Base-by-base conservation (phyloP, 1,284 basidiomycete species). In the Gomphus sp. region DNA sequence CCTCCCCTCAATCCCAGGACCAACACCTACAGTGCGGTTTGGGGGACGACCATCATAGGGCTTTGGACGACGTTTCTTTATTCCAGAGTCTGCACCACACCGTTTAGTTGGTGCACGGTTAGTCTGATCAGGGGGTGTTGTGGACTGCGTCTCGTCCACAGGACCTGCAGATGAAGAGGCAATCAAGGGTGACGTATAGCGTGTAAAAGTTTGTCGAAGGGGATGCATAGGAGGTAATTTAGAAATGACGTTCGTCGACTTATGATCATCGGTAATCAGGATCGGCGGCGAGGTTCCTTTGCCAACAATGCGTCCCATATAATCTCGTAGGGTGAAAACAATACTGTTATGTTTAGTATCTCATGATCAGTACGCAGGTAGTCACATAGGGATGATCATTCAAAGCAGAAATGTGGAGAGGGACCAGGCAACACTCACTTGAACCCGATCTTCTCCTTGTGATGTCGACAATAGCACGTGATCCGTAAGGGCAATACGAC, bases 251-350 rank as follows among this genome's bases (percentile, higher is more conserved):
- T 55, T 71, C 6, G 80, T 84, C 41, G 92, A 93, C 75, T 98
- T 98, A 75, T 98, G 95, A 71, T 99, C 97, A 73, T 99, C 97
- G 3, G 96, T 99, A 66, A 99, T 99, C 87, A 99, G 96, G 68
- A 99, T 96, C 2, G 96, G 93, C 34, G 87, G 86, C 2, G 93
- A 93, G 51, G 80, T 82, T 2, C 93, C 92, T 10, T 82, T 82
- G 10, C 93, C 96, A 56, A 99, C 82, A 53, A 94, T 73, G 31
- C 89, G 82, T 8, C 93, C 94, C 41, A 76, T 78, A 66, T 85
- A 77, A 64, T 98, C 91, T 66, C 87, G 82, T 77, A 99, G 82
- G 18, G 87, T 87, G 71, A 99, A 91, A 66, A 91, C 89, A 64
- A 99, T 87, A 69, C 89, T 87, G 62, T 11, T 28, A 33, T 25